Evolutionary conservation across 106 monocot genomes (phyloP).

Genomic region (Allium fistulosum): DNA sequence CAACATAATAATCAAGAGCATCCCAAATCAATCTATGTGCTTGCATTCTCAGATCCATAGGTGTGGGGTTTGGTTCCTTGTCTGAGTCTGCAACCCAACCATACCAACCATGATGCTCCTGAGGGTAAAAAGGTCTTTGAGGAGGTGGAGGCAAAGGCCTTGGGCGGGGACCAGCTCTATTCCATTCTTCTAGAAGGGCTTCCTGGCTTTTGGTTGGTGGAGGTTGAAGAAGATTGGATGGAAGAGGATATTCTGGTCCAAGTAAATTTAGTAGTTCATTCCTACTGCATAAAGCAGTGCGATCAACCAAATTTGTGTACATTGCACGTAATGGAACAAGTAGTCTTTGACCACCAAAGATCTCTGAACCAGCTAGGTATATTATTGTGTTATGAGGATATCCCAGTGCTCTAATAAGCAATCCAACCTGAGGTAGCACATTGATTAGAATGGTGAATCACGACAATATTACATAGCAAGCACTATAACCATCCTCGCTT

Average conservation of each 20-base stretch:
- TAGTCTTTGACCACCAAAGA: constrained; percentile 74
- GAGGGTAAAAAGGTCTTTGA: constrained; percentile 52
- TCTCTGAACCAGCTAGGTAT: constrained; percentile 81
- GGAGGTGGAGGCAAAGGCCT: constrained; percentile 87
- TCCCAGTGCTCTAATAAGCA: constrained; percentile 65
- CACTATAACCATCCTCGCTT: background rate
- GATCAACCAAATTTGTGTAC: constrained; percentile 68
- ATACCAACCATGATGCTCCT: constrained; percentile 94
- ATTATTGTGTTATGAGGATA: constrained; percentile 76
- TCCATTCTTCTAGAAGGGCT: constrained; percentile 65
- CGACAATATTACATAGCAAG: no score
- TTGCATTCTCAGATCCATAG: constrained; percentile 42
- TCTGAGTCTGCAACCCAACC: constrained; percentile 65
- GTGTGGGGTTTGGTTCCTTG: constrained; percentile 60
- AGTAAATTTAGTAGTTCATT: constrained; percentile 42
- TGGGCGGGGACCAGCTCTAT: constrained; percentile 65
- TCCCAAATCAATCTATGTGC: constrained; percentile 83
- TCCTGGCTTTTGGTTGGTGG: constrained; percentile 46
- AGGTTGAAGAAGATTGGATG: constrained; percentile 21
- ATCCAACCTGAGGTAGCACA: constrained; percentile 58
- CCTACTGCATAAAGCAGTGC: constrained; percentile 51
- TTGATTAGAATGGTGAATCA: background rate
- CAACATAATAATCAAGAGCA: constrained; percentile 86
- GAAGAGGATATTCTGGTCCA: constrained; percentile 59
- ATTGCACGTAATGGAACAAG: constrained; percentile 68